Evolutionary conservation across 306 rosid species (phyloP).

Genomic region (Ormosia emarginata): DNA sequence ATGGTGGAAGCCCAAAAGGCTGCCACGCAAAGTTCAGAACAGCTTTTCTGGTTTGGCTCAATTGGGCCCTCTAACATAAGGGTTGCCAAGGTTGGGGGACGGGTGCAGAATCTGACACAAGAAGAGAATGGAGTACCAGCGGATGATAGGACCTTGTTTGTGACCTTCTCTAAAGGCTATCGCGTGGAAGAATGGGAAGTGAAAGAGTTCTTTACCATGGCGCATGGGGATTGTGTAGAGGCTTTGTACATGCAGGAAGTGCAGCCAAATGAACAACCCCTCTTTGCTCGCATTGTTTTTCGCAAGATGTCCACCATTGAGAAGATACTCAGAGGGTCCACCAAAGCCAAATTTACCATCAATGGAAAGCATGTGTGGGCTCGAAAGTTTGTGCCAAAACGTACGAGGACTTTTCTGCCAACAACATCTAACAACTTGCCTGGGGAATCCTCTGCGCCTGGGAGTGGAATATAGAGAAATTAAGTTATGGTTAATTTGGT

Average conservation of each 20-base stretch:
- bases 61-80: neutral
- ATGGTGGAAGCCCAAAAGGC: constrained; percentile 10
- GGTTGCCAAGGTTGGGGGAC: neutral
- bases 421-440: neutral
- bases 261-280: constrained; percentile 36
- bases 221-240: constrained; percentile 58
- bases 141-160: constrained; percentile 63
- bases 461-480: neutral
- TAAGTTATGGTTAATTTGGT: neutral
- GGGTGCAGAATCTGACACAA: neutral
- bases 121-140: neutral
- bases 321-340: constrained; percentile 40
- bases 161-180: constrained; percentile 75
- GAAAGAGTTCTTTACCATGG: constrained; percentile 33
- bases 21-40: neutral
- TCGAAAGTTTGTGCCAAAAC: constrained; percentile 57
- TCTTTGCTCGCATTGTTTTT: constrained; percentile 65
- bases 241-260: constrained; percentile 63
- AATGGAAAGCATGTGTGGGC: constrained; percentile 83
- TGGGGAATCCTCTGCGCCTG: neutral
- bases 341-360: constrained; percentile 54
- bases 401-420: neutral
- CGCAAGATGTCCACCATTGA: constrained; percentile 29
- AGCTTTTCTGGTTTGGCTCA: constrained; percentile 2
- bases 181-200: constrained; percentile 60